phyloP scores from a whole-genome alignment of 2,329 filamentous ascomycete genomes.

The Stagonosporopsis cucurbitacearum region DNA sequence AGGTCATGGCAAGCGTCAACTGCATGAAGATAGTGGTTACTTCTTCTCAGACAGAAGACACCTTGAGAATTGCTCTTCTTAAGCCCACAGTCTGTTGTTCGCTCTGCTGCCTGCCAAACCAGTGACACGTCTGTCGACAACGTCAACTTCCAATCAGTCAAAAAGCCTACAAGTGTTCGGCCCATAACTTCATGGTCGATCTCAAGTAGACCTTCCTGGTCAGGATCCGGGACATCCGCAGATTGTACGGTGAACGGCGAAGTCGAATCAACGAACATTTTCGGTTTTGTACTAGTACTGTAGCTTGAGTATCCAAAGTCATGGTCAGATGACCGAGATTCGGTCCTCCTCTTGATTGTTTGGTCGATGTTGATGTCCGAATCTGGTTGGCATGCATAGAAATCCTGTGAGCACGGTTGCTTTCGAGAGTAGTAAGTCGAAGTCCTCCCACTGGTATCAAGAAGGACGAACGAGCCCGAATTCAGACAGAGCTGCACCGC shows the following conservation, averaged over 20 bases:
- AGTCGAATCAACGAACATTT: background rate
- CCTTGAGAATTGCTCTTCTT: background rate
- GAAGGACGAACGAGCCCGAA: background rate
- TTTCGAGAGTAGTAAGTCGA: background rate
- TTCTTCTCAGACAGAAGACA: background rate
- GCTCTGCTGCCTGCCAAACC: background rate
- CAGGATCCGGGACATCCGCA: slow-evolving; percentile 2
- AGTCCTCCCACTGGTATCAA: background rate
- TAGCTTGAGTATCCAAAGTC: background rate
- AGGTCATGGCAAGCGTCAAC: background rate
- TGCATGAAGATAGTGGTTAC: background rate
- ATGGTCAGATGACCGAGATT: background rate
- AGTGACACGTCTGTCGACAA: background rate
- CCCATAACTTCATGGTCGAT: slow-evolving; percentile 7
- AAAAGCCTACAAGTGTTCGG: background rate
- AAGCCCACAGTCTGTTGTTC: background rate
- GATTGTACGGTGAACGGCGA: background rate
- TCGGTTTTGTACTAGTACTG: background rate
- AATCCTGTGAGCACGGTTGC: background rate
- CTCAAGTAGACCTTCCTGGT: slow-evolving; percentile 4
- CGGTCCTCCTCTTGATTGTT: background rate
- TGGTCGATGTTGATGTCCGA: background rate
- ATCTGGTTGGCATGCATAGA: background rate
- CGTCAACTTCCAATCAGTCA: background rate
- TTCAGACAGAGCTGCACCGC: too few species aligned